Evolutionary conservation across 768 basidiomycete genomes (phyloP), one percentile per base, ranked within the genome.

Genomic region (Lactarius deliciosus): DNA sequence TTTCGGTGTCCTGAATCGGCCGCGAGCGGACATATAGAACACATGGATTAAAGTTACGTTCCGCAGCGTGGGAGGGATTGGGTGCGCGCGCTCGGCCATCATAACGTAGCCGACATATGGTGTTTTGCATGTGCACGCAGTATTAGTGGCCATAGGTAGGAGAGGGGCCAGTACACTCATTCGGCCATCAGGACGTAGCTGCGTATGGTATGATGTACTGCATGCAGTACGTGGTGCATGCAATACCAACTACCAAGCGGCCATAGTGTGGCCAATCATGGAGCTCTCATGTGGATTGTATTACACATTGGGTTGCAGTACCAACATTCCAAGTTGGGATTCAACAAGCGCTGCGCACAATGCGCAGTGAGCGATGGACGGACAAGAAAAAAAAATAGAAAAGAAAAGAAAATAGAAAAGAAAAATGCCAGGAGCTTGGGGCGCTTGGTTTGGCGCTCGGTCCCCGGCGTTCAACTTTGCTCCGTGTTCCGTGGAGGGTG

Each of bases 391-490:
- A 18, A 59, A 58, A 16, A 30, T 30, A 30, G 28, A 30, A 30
- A 30, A 28, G 28, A 34, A 56, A 16, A n/a, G 18, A 22, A n/a
- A 30, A 34, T 10, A 50, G n/a, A 25, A 56, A 18, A 41, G n/a
- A 34, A 56, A 16, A n/a, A 34, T 34, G 34, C 34, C 34, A 9
- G 22, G 28, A 55, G 18, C 22, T 4, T 36, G n/a, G 20, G 34
- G 55, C 55, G 60, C 40, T 45, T 41, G 38, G 18, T 1, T 30
- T 40, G 32, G 36, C 32, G 32, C 60, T n/a, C 2, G 7, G 28
- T 13, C 2, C 30, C 60, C 64, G 64, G 64, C 43, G 3, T 65
- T 65, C 55, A 65, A 38, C 16, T 25, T 60, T 61, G 15, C 50
- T 53, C 50, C 50, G 50, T 25, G 50, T 13, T 22, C 6, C 25